phyloP scores from a whole-genome alignment of 257 asterid species.

The Ajuga chamaepitys region DNA sequence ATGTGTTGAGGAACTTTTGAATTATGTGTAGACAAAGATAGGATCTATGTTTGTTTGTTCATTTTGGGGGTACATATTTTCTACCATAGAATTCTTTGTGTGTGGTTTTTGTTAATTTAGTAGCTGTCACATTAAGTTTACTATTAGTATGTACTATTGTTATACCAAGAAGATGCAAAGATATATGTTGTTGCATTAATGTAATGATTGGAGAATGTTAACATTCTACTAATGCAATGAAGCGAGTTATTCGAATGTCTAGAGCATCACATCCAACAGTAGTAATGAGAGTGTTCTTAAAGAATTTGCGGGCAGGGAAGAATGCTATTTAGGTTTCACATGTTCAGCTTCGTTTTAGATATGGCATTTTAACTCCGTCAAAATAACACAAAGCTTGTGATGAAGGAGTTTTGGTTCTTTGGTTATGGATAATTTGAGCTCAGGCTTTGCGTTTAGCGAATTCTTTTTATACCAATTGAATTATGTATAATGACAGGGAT shows the following conservation, averaged over 20 bases:
- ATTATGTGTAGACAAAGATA: too few relatives aligned
- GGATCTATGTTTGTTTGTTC: background rate
- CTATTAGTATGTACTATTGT: too few relatives aligned
- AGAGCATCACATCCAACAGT: background rate
- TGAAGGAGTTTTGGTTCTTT: background rate
- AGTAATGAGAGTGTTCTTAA: background rate
- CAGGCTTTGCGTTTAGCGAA: constrained; percentile 2
- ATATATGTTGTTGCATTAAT: background rate
- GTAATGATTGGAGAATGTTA: background rate
- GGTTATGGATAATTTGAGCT: background rate
- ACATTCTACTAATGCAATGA: background rate
- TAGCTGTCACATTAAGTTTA: too few relatives aligned
- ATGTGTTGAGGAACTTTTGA: too few relatives aligned
- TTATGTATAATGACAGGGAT: constrained; percentile 47
- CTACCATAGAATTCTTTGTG: background rate
- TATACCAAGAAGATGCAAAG: too few relatives aligned
- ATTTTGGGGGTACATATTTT: background rate
- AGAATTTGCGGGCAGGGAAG: background rate
- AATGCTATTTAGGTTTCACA: background rate
- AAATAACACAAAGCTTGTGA: background rate
- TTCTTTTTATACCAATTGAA: constrained; percentile 3
- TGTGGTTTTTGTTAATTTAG: too few relatives aligned
- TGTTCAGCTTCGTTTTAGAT: background rate
- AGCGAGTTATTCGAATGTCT: background rate
- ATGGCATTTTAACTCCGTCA: background rate